Evolutionary conservation across 495 filamentous ascomycete species (phyloP).

Genomic region (Lophiotrema nucula): DNA sequence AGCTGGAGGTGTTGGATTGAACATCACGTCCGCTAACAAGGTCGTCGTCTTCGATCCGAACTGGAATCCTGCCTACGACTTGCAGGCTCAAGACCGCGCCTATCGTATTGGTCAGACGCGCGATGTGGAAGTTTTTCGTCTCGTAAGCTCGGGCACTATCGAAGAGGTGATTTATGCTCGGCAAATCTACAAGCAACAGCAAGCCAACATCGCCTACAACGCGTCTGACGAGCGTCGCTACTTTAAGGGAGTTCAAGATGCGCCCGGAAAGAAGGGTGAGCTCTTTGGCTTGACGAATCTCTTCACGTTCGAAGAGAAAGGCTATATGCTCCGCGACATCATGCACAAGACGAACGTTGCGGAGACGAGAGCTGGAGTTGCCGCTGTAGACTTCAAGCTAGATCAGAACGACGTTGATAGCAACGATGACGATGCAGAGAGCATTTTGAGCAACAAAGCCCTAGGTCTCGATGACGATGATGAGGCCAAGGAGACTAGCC

Average conservation of each 20-base stretch:
- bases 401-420: conserved; percentile 43
- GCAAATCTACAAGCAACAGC: conserved; percentile 98
- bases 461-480: conserved; percentile 52
- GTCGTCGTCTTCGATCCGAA: conserved; percentile 97
- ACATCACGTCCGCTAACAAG: conserved; percentile 97
- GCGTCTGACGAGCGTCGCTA: conserved; percentile 89
- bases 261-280: conserved; percentile 79
- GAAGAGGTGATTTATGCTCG: conserved; percentile 97
- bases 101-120: conserved; percentile 92
- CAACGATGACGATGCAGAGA: conserved; percentile 52
- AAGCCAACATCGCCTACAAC: conserved; percentile 96
- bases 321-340: conserved; percentile 81
- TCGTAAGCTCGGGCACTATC: conserved; percentile 90
- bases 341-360: conserved; percentile 98
- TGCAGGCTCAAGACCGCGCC: conserved; percentile 95
- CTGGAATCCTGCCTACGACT: conserved; percentile 92
- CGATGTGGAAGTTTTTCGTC: conserved; percentile 93
- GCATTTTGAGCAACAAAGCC: conserved; percentile 45
- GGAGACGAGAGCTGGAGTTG: conserved; percentile 82
- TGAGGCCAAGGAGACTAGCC: conserved; percentile 41
- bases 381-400: conserved; percentile 70
- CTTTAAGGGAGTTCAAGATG: conserved; percentile 90
- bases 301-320: conserved; percentile 78
- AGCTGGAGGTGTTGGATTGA: conserved; percentile 85
- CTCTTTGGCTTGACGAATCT: conserved; percentile 89